phyloP scores from a whole-genome alignment of 768 basidiomycete genomes.

The Xerocomellus intermedius region DNA sequence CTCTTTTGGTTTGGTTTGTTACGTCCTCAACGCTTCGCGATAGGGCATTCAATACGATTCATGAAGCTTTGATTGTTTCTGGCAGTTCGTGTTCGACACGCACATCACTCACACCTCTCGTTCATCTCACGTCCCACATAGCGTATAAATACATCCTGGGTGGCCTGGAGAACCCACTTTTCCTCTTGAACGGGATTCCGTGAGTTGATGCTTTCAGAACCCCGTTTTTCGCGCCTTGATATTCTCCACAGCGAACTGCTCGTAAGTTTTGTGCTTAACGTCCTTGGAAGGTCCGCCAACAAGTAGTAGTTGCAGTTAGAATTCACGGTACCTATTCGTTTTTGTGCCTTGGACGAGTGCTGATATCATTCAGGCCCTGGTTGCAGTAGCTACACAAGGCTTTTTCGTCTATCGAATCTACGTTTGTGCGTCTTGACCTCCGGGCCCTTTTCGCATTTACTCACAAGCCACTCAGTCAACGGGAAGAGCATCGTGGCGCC shows the following conservation, averaged over 20 bases:
- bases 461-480: no score
- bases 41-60: constrained; percentile 13
- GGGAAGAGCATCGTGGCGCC: no score
- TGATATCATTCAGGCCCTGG: constrained; percentile 5
- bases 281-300: background rate
- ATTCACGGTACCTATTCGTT: background rate
- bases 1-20: background rate
- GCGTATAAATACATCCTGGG: constrained; percentile 3
- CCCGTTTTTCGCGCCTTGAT: background rate
- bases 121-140: background rate
- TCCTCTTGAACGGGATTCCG: background rate
- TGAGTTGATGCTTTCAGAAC: background rate
- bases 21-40: background rate
- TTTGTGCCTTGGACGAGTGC: background rate
- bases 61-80: constrained; percentile 7
- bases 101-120: no score
- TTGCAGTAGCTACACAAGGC: background rate
- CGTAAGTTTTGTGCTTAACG: background rate
- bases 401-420: no score
- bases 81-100: constrained; percentile 4
- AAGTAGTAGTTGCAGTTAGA: constrained; percentile 1
- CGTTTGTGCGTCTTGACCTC: no score
- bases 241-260: background rate
- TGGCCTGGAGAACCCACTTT: background rate
- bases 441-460: no score